These are phyloP conservation scores for Botryotinia calthae DNA, from an alignment of 2,329 filamentous ascomycete species.

Conservation along the genomic window DNA sequence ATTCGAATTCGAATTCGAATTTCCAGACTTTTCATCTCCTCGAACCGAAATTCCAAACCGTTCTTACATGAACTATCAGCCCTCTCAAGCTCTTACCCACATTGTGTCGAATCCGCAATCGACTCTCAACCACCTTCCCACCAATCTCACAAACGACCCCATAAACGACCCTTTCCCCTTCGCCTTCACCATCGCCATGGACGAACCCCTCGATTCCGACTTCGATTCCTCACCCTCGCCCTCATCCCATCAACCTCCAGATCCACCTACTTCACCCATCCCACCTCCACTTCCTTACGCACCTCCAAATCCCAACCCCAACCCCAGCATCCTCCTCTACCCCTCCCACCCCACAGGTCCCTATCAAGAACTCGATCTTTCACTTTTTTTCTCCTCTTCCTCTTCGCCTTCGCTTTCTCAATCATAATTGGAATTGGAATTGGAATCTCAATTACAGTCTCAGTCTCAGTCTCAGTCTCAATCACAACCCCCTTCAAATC, in stretches of 20 bases:
- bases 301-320: not conserved
- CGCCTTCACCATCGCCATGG: not conserved
- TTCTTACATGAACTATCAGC: not conserved
- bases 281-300: no score
- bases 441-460: no score
- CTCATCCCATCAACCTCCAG: no score
- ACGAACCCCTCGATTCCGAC: not conserved
- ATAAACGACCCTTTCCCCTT: not conserved
- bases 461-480: not conserved
- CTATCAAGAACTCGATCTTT: slow-evolving; percentile 1
- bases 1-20: not conserved
- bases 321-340: not conserved
- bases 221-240: not conserved
- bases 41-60: not conserved
- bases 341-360: not conserved
- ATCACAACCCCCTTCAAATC: no score
- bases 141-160: not conserved
- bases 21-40: not conserved
- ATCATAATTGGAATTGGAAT: no score
- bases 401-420: not conserved
- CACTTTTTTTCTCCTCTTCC: not conserved
- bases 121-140: not conserved
- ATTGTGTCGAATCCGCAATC: not conserved
- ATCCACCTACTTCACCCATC: no score
- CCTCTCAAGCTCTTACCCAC: no score